These are phyloP conservation scores for Oryza meyeriana DNA, from an alignment of 176 grass and related monocot genomes.

Conservation along the genomic window DNA sequence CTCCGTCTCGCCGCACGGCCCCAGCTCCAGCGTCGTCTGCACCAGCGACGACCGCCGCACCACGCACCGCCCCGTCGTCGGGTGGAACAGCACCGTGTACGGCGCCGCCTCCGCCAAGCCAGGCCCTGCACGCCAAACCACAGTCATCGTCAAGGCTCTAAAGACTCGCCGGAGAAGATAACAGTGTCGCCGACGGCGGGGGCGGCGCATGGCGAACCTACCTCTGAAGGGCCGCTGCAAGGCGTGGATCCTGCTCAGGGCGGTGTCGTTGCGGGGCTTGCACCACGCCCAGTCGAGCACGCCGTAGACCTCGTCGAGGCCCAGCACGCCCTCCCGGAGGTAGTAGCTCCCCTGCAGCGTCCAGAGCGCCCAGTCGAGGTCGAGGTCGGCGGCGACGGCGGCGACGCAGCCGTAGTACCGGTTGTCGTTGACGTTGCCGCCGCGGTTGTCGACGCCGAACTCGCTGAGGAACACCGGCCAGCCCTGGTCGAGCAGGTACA, in stretches of 20 bases:
- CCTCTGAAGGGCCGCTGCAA: constrained; percentile 64
- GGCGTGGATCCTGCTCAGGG: constrained; percentile 52
- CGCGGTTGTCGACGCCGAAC: constrained; percentile 87
- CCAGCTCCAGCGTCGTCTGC: constrained; percentile 33
- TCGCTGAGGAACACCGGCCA: constrained; percentile 82
- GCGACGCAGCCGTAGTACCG: constrained; percentile 70
- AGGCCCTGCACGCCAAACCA: constrained; percentile 36
- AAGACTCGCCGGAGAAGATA: background rate
- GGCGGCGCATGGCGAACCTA: background rate
- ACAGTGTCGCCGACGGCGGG: background rate
- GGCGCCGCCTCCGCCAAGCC: constrained; percentile 34
- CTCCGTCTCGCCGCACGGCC: constrained; percentile 49
- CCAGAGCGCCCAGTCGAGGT: constrained; percentile 95
- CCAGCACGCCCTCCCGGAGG: constrained; percentile 54
- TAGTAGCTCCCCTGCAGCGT: constrained; percentile 89
- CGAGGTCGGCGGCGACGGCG: constrained; percentile 53
- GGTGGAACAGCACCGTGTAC: constrained; percentile 74
- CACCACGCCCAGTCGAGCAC: constrained; percentile 54
- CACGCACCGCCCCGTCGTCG: constrained; percentile 58
- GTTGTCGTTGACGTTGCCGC: constrained; percentile 67
- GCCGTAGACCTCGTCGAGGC: constrained; percentile 65
- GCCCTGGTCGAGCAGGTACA: constrained; percentile 61
- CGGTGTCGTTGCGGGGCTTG: constrained; percentile 39
- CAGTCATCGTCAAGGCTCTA: background rate
- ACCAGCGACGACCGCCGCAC: background rate